Evolutionary conservation across 2,329 filamentous ascomycete species (phyloP).

Genomic region (Teratosphaeriaceae sp.): DNA sequence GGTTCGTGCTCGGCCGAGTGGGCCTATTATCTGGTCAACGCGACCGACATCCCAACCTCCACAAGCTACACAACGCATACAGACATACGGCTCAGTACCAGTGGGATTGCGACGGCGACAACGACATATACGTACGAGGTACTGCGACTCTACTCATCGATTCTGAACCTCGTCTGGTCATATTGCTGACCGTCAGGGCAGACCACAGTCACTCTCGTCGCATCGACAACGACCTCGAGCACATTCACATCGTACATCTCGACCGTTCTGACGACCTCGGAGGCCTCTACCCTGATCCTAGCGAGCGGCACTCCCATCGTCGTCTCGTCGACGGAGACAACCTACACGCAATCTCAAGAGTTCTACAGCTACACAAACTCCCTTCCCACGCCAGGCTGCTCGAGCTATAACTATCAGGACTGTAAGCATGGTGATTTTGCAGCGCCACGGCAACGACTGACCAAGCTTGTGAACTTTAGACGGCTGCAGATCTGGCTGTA

Average conservation of each 20-base stretch:
- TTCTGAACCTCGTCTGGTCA: too few species aligned
- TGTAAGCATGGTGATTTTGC: neutral
- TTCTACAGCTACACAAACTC: neutral
- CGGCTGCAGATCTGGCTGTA: neutral
- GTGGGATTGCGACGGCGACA: neutral
- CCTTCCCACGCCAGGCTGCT: neutral
- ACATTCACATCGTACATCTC: neutral
- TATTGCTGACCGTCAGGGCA: too few species aligned
- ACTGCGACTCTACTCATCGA: too few species aligned
- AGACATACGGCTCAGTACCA: neutral
- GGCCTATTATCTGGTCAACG: neutral
- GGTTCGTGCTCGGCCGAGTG: neutral
- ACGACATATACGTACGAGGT: neutral
- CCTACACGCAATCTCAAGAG: neutral
- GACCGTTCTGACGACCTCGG: too few species aligned
- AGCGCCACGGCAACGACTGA: neutral
- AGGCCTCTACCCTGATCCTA: neutral
- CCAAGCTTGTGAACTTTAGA: neutral
- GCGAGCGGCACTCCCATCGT: neutral
- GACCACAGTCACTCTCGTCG: too few species aligned
- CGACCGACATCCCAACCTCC: neutral
- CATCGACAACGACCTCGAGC: too few species aligned
- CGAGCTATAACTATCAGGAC: neutral
- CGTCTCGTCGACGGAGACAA: neutral
- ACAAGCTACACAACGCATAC: neutral